Evolutionary conservation across 176 grass and related monocot species (phyloP), one percentile per base, ranked within the genome.

Genomic region (Tillandsia leiboldiana): DNA sequence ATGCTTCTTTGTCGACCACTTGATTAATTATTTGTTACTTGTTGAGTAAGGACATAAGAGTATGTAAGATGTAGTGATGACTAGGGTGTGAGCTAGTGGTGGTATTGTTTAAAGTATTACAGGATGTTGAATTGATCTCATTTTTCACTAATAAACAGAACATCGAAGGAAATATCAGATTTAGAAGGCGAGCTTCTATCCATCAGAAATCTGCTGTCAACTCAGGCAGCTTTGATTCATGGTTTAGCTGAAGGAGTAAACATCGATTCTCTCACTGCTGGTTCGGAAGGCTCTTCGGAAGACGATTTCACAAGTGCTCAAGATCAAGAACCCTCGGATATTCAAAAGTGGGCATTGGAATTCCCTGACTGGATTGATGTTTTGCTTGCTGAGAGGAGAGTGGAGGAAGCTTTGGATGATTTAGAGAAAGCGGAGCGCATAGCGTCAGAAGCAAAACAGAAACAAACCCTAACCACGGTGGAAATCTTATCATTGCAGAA

Each of bases 141-240:
- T 61, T 15, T 15, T 18, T 61, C 14, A 8, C 11, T 13, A 11
- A 27, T 75, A 51, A 73, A 67, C 74, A 96, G 92, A 84, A 96
- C 92, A 73, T 96, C 92, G 5, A 91, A 87, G 81, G 92, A 96
- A 75, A 96, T 96, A 82, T 96, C 92, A 15, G 92, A 96, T 69
- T 83, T 96, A 20, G 92, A 96, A 86, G 85, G 92, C 29, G 92
- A 96, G 72, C 88, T 96, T 48, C 70, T 96, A 42, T 91, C 92
- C 11, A 96, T 96, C 48, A 85, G 86, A 72, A 96, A 96, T 81
- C 70, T 96, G 20, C 83, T 96, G 18, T 86, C 87, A 50, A 72
- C 85, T 22, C 88, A 96, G 69, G 86, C 88, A 76, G 83, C 83
- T 74, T 71, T 96, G 72, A 86, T 96, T 67, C 92, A 84, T n/a